phyloP scores from a whole-genome alignment of 2,329 filamentous ascomycete species.

The Epichloe hybrida region DNA sequence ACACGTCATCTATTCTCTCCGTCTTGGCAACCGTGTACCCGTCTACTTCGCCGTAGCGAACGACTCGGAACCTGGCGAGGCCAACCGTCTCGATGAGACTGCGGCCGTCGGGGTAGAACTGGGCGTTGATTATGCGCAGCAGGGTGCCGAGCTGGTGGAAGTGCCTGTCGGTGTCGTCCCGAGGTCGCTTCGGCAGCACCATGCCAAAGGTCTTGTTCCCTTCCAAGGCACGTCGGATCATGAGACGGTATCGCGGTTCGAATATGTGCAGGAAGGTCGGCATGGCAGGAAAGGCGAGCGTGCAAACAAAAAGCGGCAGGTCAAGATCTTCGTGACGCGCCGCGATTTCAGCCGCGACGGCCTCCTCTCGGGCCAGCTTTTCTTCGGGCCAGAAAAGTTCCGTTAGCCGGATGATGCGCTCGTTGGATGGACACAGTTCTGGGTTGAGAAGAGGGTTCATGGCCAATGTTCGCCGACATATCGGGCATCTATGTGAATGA shows the following conservation, averaged over 20 bases:
- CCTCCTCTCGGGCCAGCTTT: constrained; percentile 42
- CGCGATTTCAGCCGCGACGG: constrained; percentile 43
- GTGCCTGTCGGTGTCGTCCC: constrained; percentile 18
- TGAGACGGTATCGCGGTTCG: constrained; percentile 80
- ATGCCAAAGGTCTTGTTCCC: constrained; percentile 71
- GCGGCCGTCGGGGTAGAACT: constrained; percentile 64
- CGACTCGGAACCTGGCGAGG: constrained; percentile 61
- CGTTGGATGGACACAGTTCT: constrained; percentile 41
- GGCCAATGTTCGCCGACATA: constrained; percentile 56
- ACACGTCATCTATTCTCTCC: constrained; percentile 70
- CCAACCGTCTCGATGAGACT: constrained; percentile 71
- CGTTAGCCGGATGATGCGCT: constrained; percentile 48
- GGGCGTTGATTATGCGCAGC: constrained; percentile 59
- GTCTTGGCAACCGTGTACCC: constrained; percentile 67
- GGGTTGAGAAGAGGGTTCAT: constrained; percentile 31
- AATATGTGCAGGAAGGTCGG: constrained; percentile 85
- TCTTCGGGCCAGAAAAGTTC: constrained; percentile 56
- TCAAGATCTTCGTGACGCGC: constrained; percentile 42
- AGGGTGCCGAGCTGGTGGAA: constrained; percentile 70
- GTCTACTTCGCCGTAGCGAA: constrained; percentile 51
- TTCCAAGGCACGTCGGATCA: constrained; percentile 65
- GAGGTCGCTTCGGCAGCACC: constrained; percentile 53
- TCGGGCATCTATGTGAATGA: constrained; percentile 64
- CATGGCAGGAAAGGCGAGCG: constrained; percentile 67
- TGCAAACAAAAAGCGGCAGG: constrained; percentile 68